Base-by-base conservation (phyloP, 176 grass and related monocot species). In the Ensete glaucum region DNA sequence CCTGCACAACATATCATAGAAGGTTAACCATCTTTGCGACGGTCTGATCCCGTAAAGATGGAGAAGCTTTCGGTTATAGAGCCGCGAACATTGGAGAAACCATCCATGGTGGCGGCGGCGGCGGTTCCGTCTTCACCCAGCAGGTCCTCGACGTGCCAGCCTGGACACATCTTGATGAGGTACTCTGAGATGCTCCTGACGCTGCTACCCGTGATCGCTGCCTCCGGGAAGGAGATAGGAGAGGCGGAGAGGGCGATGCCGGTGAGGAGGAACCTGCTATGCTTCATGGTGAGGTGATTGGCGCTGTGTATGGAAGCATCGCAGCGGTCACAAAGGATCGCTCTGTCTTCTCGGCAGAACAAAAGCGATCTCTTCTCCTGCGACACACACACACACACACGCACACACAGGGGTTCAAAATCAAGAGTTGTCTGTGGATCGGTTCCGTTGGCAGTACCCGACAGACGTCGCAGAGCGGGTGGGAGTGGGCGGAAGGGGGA, bases 281-380 rank as follows among this genome's bases (percentile, higher is more conserved):
- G 94, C 88, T 91, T 93, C 83, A 85, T 87, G 52, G 88, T 98
- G 76, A 98, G 85, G 0, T 91, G 77, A 77, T 98, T 98, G 15
- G 86, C 85, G 79, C 76, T 70, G 80, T 98, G 94, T 70, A 98
- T 89, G 34, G 88, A 84, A 0, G 77, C 86, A 67, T 98, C 94
- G 75, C 94, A 98, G 27, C 90, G 86, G 16, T 78, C 64, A 90
- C 94, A 98, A 55, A 98, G 90, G 76, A 98, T 93, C 69, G 94
- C 90, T 25, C 94, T 70, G 77, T 98, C 94, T 88, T 98, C 94
- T 50, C 91, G 90, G 83, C 94, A 98, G 81, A 98, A 93, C 81
- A 98, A 85, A 21, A 93, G 56, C 15, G 82, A 90, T 57, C 80
- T 77, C 69, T 73, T 78, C 71, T 91, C 94, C 94, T 96, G 78